Evolutionary conservation across 805 yeast genomes (phyloP).

Genomic region (Pichia exigua): DNA sequence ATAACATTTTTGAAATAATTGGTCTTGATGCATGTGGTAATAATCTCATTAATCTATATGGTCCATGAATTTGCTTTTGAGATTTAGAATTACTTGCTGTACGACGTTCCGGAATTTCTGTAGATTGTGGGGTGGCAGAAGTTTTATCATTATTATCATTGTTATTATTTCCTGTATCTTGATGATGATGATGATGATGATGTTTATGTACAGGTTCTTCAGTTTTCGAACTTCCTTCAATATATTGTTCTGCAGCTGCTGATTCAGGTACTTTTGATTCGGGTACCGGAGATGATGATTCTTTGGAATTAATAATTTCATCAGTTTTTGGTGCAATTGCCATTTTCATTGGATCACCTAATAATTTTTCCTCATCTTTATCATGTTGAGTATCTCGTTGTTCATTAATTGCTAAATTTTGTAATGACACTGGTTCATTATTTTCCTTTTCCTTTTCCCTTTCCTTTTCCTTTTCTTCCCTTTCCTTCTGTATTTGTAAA

Average conservation of each 20-base stretch:
- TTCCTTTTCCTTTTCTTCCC: slow-evolving; percentile 12
- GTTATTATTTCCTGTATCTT: neutral
- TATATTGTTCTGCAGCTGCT: neutral
- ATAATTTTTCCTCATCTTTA: slow-evolving; percentile 6
- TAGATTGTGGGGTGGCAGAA: slow-evolving; percentile 1
- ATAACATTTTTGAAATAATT: slow-evolving; percentile 56
- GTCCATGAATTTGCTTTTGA: slow-evolving; percentile 65
- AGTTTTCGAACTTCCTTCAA: neutral
- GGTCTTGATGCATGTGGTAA: slow-evolving; percentile 82
- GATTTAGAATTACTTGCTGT: slow-evolving; percentile 28
- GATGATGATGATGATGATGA: slow-evolving; percentile 22
- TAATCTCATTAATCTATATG: slow-evolving; percentile 71
- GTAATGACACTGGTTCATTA: neutral
- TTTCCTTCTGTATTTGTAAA: slow-evolving; percentile 20
- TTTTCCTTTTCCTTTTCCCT: neutral
- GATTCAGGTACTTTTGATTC: neutral
- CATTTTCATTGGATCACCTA: slow-evolving; percentile 23
- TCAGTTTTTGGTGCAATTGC: slow-evolving; percentile 10
- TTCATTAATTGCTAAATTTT: slow-evolving; percentile 1
- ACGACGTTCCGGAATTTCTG: slow-evolving; percentile 29
- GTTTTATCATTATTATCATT: neutral
- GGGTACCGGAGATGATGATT: neutral
- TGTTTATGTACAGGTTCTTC: slow-evolving; percentile 23
- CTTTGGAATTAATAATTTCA: neutral
- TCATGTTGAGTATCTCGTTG: neutral